A percentile compares a stretch with the other conserved stretches of the same genome.
phyloP scores from a whole-genome alignment of 2,329 filamentous ascomycete genomes.

The Diaporthe citriasiana region DNA sequence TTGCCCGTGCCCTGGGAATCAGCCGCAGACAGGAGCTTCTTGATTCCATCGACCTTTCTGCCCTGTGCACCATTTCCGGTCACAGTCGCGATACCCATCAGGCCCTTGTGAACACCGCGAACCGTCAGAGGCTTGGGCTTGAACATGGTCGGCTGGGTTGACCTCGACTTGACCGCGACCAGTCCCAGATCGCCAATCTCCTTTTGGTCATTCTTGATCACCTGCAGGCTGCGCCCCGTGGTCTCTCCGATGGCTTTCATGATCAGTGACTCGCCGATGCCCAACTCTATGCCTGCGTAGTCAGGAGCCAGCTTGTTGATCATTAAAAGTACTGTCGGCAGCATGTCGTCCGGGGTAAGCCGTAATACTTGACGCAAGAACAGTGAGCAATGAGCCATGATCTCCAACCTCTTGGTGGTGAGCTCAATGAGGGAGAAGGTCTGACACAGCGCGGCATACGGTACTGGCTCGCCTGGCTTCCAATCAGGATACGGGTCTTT shows the following conservation, averaged over 20 bases:
- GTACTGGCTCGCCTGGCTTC: conserved; percentile 89
- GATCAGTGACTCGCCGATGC: conserved; percentile 98
- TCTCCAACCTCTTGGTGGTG: conserved; percentile 91
- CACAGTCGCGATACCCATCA: conserved; percentile 90
- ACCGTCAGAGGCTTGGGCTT: conserved; percentile 94
- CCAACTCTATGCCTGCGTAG: conserved; percentile 95
- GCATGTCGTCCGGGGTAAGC: conserved; percentile 87
- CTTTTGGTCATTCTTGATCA: conserved; percentile 96
- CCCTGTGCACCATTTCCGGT: conserved; percentile 90
- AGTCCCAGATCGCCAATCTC: conserved; percentile 96
- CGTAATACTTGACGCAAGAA: conserved; percentile 96
- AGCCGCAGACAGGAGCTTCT: conserved; percentile 93
- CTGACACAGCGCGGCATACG: conserved; percentile 93
- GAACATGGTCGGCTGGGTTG: conserved; percentile 98
- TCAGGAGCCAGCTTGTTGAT: conserved; percentile 98
- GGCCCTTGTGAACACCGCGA: conserved; percentile 85
- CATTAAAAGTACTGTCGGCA: conserved; percentile 94
- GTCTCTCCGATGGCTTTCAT: conserved; percentile 99
- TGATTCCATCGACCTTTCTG: conserved; percentile 93
- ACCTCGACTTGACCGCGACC: conserved; percentile 94
- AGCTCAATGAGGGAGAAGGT: conserved; percentile 96
- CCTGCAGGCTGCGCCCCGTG: conserved; percentile 86
- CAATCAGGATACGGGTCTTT: conserved; percentile 96
- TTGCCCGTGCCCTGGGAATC: conserved; percentile 82
- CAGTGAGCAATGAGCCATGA: conserved; percentile 88